A percentile compares a stretch with the other conserved stretches of the same genome.
Conservation (phyloP, 2,329 filamentous ascomycete species). For the Aspergillus sp. region DNA sequence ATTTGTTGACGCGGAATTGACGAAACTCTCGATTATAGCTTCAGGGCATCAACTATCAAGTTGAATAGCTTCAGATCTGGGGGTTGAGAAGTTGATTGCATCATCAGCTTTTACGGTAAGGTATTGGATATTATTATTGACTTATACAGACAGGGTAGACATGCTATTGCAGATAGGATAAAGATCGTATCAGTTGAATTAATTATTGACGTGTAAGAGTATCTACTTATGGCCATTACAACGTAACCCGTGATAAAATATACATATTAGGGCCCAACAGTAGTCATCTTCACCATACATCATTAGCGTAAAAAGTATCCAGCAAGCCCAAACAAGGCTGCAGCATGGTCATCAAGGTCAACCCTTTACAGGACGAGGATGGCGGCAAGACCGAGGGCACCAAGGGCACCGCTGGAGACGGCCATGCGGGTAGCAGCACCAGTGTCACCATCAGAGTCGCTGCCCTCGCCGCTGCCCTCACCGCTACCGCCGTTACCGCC, state of each 20-base stretch:
- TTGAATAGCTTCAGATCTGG: no score
- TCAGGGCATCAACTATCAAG: no score
- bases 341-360: constrained; percentile 1
- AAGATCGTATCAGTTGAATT: constrained; percentile 15
- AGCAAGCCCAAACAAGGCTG: neutral
- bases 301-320: constrained; percentile 1
- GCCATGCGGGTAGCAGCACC: constrained; percentile 31
- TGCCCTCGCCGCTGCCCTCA: constrained; percentile 7
- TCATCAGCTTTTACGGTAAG: no score
- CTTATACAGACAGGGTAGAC: neutral
- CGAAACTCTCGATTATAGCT: no score
- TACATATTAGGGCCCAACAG: constrained; percentile 18
- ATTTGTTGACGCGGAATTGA: no score
- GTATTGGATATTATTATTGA: no score
- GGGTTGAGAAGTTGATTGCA: no score
- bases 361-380: constrained; percentile 40
- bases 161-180: neutral
- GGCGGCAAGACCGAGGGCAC: constrained; percentile 44
- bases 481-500: neutral
- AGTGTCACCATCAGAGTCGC: constrained; percentile 1
- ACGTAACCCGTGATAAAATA: constrained; percentile 17
- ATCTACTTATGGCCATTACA: constrained; percentile 16
- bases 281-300: constrained; percentile 17
- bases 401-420: constrained; percentile 33
- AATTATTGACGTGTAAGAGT: constrained; percentile 9